Evolutionary conservation across 164 flowering plant species (phyloP).

Genomic region (Tetrastigma voinierianum): DNA sequence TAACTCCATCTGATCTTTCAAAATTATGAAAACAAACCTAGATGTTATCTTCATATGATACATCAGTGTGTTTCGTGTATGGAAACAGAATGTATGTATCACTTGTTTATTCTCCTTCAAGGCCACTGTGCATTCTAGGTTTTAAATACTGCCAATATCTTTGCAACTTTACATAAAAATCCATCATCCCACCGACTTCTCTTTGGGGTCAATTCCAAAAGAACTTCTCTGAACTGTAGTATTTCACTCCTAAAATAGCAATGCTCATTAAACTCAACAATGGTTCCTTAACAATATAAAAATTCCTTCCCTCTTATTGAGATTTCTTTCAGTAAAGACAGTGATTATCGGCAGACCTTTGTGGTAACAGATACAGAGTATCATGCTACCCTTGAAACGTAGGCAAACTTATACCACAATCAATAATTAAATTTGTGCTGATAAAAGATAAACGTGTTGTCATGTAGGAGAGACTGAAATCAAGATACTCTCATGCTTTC

Average conservation of each 20-base stretch:
- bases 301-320: conserved; percentile 14
- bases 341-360: conserved; percentile 75
- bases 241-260: conserved; percentile 39
- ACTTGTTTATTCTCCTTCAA: conserved; percentile 37
- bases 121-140: conserved; percentile 47
- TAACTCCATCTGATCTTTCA: too few species aligned
- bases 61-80: too few species aligned
- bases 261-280: conserved; percentile 33
- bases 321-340: conserved; percentile 31
- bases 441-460: conserved; percentile 49
- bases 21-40: too few species aligned
- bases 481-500: conserved; percentile 82
- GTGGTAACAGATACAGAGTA: conserved; percentile 77
- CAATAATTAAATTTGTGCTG: too few species aligned
- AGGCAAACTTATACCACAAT: conserved; percentile 39
- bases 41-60: too few species aligned
- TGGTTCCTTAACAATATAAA: conserved; percentile 43
- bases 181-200: conserved; percentile 60
- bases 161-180: conserved; percentile 87
- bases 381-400: conserved; percentile 70
- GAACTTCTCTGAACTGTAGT: conserved; percentile 33
- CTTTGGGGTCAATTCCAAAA: conserved; percentile 46
- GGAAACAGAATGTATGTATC: conserved; percentile 5
- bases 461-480: conserved; percentile 70
- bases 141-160: conserved; percentile 68